A percentile compares a stretch with the other conserved stretches of the same genome.
These are phyloP conservation scores for Pleurotus salmoneostramineus DNA, from an alignment of 768 basidiomycete species.

Conservation along the genomic window DNA sequence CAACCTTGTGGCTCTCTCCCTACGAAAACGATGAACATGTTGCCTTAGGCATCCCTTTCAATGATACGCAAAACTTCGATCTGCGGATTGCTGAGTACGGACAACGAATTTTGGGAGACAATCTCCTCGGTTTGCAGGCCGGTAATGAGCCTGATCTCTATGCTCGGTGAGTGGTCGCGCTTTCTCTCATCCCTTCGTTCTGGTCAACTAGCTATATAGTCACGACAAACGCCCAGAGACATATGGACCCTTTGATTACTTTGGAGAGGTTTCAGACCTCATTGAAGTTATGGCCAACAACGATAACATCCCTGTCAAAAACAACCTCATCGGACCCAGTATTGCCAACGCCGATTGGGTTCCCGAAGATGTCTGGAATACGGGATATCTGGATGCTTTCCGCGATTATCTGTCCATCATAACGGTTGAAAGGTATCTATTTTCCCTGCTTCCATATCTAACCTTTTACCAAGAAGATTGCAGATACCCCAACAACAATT, in stretches of 20 bases:
- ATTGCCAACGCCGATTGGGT: conserved; percentile 30
- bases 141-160: conserved; percentile 70
- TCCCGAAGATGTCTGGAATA: conserved; percentile 30
- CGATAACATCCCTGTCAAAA: conserved; percentile 18
- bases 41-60: conserved; percentile 52
- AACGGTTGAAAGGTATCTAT: conserved; percentile 37
- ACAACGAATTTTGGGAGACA: conserved; percentile 63
- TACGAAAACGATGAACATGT: neutral
- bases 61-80: conserved; percentile 53
- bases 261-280: conserved; percentile 35
- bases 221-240: conserved; percentile 7
- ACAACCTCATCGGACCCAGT: conserved; percentile 39
- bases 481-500: conserved; percentile 31
- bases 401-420: conserved; percentile 22
- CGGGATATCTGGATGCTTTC: conserved; percentile 29
- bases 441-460: neutral
- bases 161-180: conserved; percentile 17
- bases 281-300: conserved; percentile 22
- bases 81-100: conserved; percentile 57
- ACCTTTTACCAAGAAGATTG: neutral
- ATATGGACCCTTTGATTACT: conserved; percentile 28
- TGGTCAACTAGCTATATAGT: neutral
- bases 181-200: neutral
- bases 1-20: neutral
- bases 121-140: conserved; percentile 64